Conservation (phyloP, 768 basidiomycete species). For the Paxillus rubicundulus region DNA sequence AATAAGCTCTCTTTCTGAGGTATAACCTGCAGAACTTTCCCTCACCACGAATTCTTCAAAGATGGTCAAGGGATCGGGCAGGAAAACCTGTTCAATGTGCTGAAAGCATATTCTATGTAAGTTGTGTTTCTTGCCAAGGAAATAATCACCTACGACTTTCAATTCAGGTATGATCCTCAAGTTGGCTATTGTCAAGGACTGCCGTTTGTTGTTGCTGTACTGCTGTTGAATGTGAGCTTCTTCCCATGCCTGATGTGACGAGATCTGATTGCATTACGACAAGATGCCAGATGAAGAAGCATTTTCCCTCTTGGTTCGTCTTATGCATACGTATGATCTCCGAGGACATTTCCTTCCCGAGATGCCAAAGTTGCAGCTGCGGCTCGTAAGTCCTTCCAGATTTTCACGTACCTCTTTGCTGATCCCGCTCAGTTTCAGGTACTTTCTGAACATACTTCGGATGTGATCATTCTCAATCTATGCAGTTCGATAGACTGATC, state of each 20-base stretch:
- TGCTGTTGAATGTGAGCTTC: conserved; percentile 78
- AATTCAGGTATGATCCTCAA: conserved; percentile 74
- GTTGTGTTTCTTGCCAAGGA: conserved; percentile 23
- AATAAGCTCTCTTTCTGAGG: conserved; percentile 9
- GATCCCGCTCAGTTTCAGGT: conserved; percentile 57
- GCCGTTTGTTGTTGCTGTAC: conserved; percentile 92
- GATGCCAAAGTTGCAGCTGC: conserved; percentile 95
- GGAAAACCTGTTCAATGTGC: conserved; percentile 95
- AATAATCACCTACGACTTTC: conserved; percentile 4
- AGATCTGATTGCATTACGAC: neutral
- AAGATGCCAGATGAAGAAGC: conserved; percentile 99
- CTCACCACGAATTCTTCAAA: conserved; percentile 93
- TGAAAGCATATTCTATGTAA: conserved; percentile 95
- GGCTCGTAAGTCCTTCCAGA: conserved; percentile 56
- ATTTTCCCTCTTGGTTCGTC: conserved; percentile 88
- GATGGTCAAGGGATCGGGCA: conserved; percentile 95
- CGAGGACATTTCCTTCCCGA: conserved; percentile 98
- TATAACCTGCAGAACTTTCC: conserved; percentile 71
- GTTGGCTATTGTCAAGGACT: conserved; percentile 98
- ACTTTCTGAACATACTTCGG: conserved; percentile 15
- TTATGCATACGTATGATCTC: conserved; percentile 96
- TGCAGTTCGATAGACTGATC: conserved; percentile 87
- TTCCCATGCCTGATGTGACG: neutral
- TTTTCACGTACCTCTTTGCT: neutral
- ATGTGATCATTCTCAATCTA: conserved; percentile 15